These are phyloP conservation scores for Fomitopsis serialis DNA, from an alignment of 768 basidiomycete genomes.

Conservation along the genomic window DNA sequence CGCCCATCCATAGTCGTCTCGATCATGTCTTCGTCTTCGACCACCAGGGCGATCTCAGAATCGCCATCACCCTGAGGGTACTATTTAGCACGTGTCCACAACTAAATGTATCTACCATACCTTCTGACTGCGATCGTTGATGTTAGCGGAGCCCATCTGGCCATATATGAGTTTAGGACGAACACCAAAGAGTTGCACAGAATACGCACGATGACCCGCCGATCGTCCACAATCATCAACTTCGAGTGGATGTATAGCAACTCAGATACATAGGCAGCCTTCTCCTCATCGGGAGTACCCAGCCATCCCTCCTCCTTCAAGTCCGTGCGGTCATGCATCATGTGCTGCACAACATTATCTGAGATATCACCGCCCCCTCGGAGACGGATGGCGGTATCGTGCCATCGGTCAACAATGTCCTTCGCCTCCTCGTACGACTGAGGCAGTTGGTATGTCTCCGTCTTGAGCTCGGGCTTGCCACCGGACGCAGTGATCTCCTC, in stretches of 20 bases:
- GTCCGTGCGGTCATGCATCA: slow-evolving; percentile 53
- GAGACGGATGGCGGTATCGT: slow-evolving; percentile 52
- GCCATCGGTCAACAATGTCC: slow-evolving; percentile 64
- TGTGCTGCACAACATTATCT: slow-evolving; percentile 81
- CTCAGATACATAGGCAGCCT: slow-evolving; percentile 76
- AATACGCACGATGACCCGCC: slow-evolving; percentile 72
- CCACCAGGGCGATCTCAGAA: slow-evolving; percentile 89
- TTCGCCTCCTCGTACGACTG: slow-evolving; percentile 60
- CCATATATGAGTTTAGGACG: background rate
- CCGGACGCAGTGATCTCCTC: slow-evolving; percentile 30
- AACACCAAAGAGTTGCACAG: background rate
- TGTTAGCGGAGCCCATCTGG: slow-evolving; percentile 90
- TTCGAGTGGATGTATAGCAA: slow-evolving; percentile 81
- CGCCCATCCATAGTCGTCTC: slow-evolving; percentile 73
- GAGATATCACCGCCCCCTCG: slow-evolving; percentile 59
- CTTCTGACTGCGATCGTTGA: slow-evolving; percentile 85
- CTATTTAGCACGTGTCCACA: background rate
- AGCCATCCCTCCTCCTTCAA: slow-evolving; percentile 80
- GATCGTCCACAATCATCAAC: slow-evolving; percentile 93
- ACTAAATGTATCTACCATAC: slow-evolving; percentile 23
- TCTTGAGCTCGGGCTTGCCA: slow-evolving; percentile 43
- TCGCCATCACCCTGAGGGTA: slow-evolving; percentile 74
- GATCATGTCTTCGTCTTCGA: slow-evolving; percentile 83
- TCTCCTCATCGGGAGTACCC: slow-evolving; percentile 79
- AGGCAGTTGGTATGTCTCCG: slow-evolving; percentile 65